These are phyloP conservation scores for Cercospora brassicicola DNA, from an alignment of 2,329 filamentous ascomycete genomes.

Conservation along the genomic window DNA sequence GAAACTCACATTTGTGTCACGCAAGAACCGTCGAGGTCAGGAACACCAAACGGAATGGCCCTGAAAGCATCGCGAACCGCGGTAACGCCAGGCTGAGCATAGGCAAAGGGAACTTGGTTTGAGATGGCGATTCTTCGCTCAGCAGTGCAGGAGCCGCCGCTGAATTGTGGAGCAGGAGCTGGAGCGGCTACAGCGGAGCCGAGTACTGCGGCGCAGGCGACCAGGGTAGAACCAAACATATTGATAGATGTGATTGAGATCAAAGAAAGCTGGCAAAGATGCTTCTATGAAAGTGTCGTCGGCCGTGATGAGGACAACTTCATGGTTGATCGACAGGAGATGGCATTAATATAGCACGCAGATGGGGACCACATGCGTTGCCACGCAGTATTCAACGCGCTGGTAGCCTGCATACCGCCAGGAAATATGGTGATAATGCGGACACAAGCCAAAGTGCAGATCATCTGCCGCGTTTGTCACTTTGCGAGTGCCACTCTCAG, in stretches of 20 bases:
- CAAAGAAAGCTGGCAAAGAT: background rate
- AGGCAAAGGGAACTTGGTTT: slow-evolving; percentile 9
- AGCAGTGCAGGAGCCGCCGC: background rate
- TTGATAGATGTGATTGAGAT: background rate
- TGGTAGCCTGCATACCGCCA: background rate
- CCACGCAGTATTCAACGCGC: background rate
- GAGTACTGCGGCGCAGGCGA: background rate
- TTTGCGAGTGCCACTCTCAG: background rate
- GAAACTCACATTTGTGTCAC: slow-evolving; percentile 12
- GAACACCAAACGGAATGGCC: slow-evolving; percentile 15
- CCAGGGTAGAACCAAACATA: background rate
- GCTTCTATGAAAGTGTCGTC: background rate
- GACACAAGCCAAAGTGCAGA: background rate
- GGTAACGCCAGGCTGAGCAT: slow-evolving; percentile 10
- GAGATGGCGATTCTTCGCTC: slow-evolving; percentile 1
- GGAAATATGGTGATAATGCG: background rate
- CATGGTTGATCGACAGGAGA: background rate
- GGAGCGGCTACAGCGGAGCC: background rate
- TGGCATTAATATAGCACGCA: background rate
- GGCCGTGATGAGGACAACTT: background rate
- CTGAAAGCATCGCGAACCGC: slow-evolving; percentile 9
- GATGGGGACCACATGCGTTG: background rate
- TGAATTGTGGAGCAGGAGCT: background rate
- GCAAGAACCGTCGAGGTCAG: slow-evolving; percentile 14
- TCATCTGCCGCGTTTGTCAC: background rate